Conservation (phyloP, 495 filamentous ascomycete genomes). For the Tuber umbilicatum region DNA sequence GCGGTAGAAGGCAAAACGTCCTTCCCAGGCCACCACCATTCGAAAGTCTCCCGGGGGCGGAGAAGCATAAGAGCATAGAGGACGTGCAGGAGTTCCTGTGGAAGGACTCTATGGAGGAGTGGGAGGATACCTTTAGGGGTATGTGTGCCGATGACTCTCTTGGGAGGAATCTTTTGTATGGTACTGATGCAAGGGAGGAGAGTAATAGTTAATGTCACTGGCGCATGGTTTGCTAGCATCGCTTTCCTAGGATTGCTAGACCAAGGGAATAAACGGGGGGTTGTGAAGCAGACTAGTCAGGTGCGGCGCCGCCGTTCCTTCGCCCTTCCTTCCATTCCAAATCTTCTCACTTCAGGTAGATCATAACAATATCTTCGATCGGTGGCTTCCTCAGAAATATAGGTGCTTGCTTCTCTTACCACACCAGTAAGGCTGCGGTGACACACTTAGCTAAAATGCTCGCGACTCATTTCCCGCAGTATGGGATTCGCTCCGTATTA, state of each 20-base stretch:
- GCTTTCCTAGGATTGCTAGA: constrained; percentile 20
- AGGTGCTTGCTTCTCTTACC: constrained; percentile 18
- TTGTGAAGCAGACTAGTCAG: constrained; percentile 28
- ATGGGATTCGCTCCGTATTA: constrained; percentile 34
- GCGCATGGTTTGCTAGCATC: constrained; percentile 27
- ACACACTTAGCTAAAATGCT: constrained; percentile 27
- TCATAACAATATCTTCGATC: constrained; percentile 23
- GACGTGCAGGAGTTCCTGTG: constrained; percentile 22
- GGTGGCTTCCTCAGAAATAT: constrained; percentile 12
- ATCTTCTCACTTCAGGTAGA: constrained; percentile 8
- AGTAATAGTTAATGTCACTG: constrained; percentile 27
- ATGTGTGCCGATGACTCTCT: neutral
- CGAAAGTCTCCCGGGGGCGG: constrained; percentile 5
- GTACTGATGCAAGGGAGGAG: constrained; percentile 38
- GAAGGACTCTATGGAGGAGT: constrained; percentile 24
- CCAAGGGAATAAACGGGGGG: constrained; percentile 18
- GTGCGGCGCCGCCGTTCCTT: neutral
- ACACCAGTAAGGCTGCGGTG: constrained; percentile 24
- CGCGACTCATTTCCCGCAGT: constrained; percentile 23
- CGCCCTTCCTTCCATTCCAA: neutral
- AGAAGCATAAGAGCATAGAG: constrained; percentile 25
- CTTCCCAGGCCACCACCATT: constrained; percentile 21
- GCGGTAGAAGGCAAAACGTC: constrained; percentile 44
- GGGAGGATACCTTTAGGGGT: constrained; percentile 45
- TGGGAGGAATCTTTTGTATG: constrained; percentile 46